phyloP scores from a whole-genome alignment of 2,329 filamentous ascomycete species.

The Claviceps sp. region DNA sequence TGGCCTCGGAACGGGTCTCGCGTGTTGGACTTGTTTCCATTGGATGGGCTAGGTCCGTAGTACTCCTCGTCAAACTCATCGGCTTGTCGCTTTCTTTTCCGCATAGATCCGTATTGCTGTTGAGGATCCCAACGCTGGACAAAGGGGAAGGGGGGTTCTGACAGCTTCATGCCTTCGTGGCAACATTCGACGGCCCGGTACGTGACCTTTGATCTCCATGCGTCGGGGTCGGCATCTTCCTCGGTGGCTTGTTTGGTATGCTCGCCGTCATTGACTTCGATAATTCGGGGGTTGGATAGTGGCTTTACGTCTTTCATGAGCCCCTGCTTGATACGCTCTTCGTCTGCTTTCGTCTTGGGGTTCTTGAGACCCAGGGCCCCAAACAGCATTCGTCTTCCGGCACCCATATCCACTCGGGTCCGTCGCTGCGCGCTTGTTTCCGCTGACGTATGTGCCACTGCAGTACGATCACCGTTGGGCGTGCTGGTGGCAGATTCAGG shows the following conservation, averaged over 20 bases:
- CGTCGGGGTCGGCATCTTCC: conserved; percentile 34
- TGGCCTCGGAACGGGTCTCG: neutral
- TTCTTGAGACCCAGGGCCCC: conserved; percentile 56
- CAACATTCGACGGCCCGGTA: conserved; percentile 77
- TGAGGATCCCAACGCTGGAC: conserved; percentile 78
- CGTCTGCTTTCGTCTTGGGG: conserved; percentile 56
- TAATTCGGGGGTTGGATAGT: conserved; percentile 22
- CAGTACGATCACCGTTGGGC: neutral
- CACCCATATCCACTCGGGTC: conserved; percentile 34
- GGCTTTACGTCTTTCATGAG: conserved; percentile 42
- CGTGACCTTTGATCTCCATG: conserved; percentile 62
- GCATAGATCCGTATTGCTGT: conserved; percentile 35
- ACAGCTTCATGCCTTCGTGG: conserved; percentile 53
- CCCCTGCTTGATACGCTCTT: conserved; percentile 45
- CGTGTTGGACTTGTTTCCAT: conserved; percentile 3
- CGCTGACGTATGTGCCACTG: neutral
- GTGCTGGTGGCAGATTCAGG: neutral
- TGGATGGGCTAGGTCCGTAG: conserved; percentile 15
- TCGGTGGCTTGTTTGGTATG: conserved; percentile 6
- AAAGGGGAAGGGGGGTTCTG: conserved; percentile 78
- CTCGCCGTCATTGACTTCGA: conserved; percentile 8
- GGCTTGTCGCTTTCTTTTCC: conserved; percentile 36
- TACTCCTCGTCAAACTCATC: conserved; percentile 19
- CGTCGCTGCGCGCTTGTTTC: neutral
- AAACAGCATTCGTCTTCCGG: conserved; percentile 56